Evolutionary conservation across 2,329 filamentous ascomycete species (phyloP).

Genomic region (Xylaria sp.): DNA sequence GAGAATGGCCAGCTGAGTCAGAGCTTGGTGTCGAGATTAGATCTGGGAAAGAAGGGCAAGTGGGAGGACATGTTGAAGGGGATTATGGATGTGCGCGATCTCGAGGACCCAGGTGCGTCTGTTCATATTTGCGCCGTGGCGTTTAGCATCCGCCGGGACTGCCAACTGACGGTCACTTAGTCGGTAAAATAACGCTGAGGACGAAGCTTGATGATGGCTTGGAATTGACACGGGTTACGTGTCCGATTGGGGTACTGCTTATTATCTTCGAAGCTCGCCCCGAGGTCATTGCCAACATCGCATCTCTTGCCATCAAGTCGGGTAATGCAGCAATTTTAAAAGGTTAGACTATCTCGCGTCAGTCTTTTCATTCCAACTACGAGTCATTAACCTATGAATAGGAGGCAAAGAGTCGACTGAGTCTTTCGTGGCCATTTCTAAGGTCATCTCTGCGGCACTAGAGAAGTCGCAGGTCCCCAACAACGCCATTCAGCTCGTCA

Average conservation of each 20-base stretch:
- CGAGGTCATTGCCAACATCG: constrained; percentile 98
- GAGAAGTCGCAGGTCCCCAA: constrained; percentile 80
- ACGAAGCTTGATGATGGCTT: constrained; percentile 89
- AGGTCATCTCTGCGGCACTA: constrained; percentile 83
- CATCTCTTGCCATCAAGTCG: constrained; percentile 94
- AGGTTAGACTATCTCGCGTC: constrained; percentile 58
- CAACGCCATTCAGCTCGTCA: constrained; percentile 90
- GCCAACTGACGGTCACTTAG: constrained; percentile 55
- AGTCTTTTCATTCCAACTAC: neutral
- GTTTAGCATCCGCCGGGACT: constrained; percentile 17
- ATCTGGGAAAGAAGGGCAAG: constrained; percentile 87
- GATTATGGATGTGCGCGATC: constrained; percentile 84
- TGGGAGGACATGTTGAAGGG: constrained; percentile 98
- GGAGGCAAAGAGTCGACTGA: constrained; percentile 94
- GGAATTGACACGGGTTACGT: constrained; percentile 86
- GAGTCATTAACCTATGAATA: constrained; percentile 46
- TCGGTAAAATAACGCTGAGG: constrained; percentile 84
- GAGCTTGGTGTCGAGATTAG: constrained; percentile 87
- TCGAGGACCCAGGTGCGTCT: constrained; percentile 82
- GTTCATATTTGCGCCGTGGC: neutral
- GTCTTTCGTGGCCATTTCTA: constrained; percentile 92
- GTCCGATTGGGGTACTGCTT: constrained; percentile 95
- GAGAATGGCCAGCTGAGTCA: constrained; percentile 79
- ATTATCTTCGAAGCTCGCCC: constrained; percentile 98
- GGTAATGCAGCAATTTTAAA: constrained; percentile 97